Percentiles rank a stretch among this genome's conserved stretches.
Evolutionary conservation across 2,329 filamentous ascomycete genomes (phyloP).

Genomic region (Hymenoscyphus infarciens): DNA sequence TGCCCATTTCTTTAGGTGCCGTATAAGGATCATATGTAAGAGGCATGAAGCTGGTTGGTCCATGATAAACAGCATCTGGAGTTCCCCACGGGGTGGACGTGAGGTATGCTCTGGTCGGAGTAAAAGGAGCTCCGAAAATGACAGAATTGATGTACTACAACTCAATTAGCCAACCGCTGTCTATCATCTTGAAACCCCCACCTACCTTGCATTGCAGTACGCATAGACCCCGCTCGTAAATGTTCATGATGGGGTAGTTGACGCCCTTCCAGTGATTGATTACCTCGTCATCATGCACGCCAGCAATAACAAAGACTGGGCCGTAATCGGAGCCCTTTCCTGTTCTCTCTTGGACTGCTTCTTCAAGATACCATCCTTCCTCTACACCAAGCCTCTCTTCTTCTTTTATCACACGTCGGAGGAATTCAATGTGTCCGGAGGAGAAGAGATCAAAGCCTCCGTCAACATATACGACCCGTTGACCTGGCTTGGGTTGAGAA

Average conservation of each 20-base stretch:
- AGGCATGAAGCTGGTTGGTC: conserved; percentile 74
- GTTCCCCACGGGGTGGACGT: conserved; percentile 67
- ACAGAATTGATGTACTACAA: conserved; percentile 78
- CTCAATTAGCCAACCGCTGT: conserved; percentile 7
- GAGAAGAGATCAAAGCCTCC: conserved; percentile 97
- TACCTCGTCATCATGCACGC: conserved; percentile 89
- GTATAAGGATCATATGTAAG: conserved; percentile 75
- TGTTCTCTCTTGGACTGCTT: conserved; percentile 59
- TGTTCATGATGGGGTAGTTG: conserved; percentile 99
- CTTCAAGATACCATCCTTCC: conserved; percentile 71
- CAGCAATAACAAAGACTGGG: conserved; percentile 84
- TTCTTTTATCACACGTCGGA: conserved; percentile 68
- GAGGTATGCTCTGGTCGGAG: conserved; percentile 76
- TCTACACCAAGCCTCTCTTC: conserved; percentile 67
- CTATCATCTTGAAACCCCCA: conserved; percentile 6
- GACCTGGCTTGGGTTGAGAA: conserved; percentile 67
- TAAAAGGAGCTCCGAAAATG: conserved; percentile 86
- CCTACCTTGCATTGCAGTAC: conserved; percentile 88
- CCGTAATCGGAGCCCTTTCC: conserved; percentile 68
- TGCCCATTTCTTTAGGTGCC: conserved; percentile 74
- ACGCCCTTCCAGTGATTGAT: conserved; percentile 97
- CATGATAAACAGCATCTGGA: conserved; percentile 85
- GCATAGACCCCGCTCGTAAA: conserved; percentile 91
- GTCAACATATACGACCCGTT: conserved; percentile 90
- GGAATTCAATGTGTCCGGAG: conserved; percentile 93